Base-by-base conservation (phyloP, 129 eudicot species). In the Apium graveolens region DNA sequence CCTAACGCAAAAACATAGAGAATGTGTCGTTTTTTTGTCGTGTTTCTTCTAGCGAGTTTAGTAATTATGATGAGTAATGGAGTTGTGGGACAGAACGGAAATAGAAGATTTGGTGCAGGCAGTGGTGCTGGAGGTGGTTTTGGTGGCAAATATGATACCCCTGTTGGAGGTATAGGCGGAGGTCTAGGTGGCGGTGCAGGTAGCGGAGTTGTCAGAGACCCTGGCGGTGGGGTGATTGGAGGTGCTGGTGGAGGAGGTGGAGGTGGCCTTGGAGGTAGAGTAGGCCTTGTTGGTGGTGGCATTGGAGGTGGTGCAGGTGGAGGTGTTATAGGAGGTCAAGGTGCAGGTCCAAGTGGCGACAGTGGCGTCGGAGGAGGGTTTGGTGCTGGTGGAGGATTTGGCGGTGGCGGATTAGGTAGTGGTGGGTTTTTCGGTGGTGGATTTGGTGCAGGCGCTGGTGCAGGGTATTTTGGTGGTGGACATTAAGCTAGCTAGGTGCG, bases 391-490 rank as follows among this genome's bases (percentile, higher is more conserved):
- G 72, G 72, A 66, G 72, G 72, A 31, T 66, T 66, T 8, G 72
- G 72, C 34, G 72, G 72, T 6, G 72, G 72, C 7, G 72, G 72
- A 12, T 66, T 66, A 66, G 72, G 72, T 12, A 66, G 72, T 41
- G 72, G 72, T 31, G 72, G 72, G 11, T 66, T 66, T 32, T 66
- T 66, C 31, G 72, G 72, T 32, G 72, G 72, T 66, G 72, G 72
- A 31, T 27, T 66, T 32, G 72, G 72, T 66, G 72, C 38, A 1
- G 71, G 71, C 3, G 71, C 39, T 6, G 71, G 71, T 65, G 71
- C 39, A 31, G 72, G 72, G 24, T 60, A 9, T 60, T 66, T 66
- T 66, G 72, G 72, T 5, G 72, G 72, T 66, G 72, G 72, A 4
- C 72, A 66, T 66, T 66, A 66, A 66, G 39, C 16, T 31, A 31